Evolutionary conservation across 768 basidiomycete genomes (phyloP).

Genomic region (Cystobasidium tubakii): DNA sequence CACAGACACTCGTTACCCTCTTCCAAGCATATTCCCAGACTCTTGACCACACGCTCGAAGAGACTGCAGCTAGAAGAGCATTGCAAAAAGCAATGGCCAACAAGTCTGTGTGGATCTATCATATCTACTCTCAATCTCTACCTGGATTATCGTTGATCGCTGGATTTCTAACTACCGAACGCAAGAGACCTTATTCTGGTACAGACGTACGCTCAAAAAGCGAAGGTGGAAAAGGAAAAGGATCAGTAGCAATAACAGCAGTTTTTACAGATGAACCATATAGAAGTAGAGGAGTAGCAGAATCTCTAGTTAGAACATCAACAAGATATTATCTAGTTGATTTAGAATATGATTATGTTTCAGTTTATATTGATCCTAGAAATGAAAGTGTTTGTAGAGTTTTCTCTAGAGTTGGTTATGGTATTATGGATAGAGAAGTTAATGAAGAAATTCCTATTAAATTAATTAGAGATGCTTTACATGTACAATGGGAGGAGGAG

Average conservation of each 20-base stretch:
- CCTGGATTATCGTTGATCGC: slow-evolving; percentile 28
- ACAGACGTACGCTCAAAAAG: neutral
- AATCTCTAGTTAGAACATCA: slow-evolving; percentile 24
- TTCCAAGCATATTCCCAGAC: slow-evolving; percentile 26
- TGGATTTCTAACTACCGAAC: slow-evolving; percentile 29
- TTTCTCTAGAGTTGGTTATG: slow-evolving; percentile 29
- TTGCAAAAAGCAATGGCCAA: slow-evolving; percentile 17
- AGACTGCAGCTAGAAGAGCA: slow-evolving; percentile 9
- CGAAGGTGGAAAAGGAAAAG: neutral
- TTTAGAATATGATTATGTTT: slow-evolving; percentile 14
- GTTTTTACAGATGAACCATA: slow-evolving; percentile 28
- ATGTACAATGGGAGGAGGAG: slow-evolving; percentile 1
- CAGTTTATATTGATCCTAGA: slow-evolving; percentile 30
- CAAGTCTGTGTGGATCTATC: slow-evolving; percentile 30
- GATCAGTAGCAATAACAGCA: slow-evolving; percentile 20
- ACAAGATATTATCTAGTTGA: slow-evolving; percentile 24
- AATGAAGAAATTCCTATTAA: slow-evolving; percentile 22
- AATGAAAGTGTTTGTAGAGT: slow-evolving; percentile 8
- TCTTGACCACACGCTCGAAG: slow-evolving; percentile 17
- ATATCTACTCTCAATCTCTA: slow-evolving; percentile 19
- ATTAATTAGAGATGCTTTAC: neutral
- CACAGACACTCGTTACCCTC: slow-evolving; percentile 13
- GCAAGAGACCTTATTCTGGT: neutral
- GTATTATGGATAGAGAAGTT: slow-evolving; percentile 15
- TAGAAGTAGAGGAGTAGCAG: slow-evolving; percentile 27